phyloP scores from a whole-genome alignment of 2,329 filamentous ascomycete genomes.

The Trichophyton mentagrophytes region DNA sequence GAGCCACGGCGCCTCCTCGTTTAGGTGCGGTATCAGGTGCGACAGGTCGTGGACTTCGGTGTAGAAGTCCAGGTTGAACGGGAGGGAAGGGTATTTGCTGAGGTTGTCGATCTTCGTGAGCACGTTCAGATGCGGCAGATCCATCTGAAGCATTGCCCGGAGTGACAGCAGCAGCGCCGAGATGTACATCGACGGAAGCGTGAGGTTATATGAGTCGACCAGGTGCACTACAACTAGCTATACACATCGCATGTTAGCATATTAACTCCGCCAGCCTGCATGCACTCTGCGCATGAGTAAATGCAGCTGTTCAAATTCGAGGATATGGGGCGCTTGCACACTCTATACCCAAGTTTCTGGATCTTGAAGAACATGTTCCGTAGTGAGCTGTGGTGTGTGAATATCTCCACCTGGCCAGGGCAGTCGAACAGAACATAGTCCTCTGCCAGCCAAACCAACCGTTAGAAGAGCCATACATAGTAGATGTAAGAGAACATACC shows the following conservation, averaged over 20 bases:
- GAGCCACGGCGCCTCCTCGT: conserved; percentile 60
- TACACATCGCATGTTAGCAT: conserved; percentile 7
- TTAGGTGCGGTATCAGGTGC: conserved; percentile 68
- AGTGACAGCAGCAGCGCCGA: conserved; percentile 87
- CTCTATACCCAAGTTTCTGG: conserved; percentile 83
- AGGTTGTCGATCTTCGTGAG: conserved; percentile 97
- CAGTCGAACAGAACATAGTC: conserved; percentile 95
- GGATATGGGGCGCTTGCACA: conserved; percentile 37
- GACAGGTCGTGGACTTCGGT: conserved; percentile 90
- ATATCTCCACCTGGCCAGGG: conserved; percentile 91
- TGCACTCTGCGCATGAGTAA: no score
- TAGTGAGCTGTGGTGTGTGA: conserved; percentile 85
- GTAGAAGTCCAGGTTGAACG: conserved; percentile 94
- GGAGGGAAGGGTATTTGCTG: conserved; percentile 66
- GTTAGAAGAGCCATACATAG: neutral
- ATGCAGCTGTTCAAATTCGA: neutral
- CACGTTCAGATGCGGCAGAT: conserved; percentile 89
- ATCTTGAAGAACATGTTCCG: conserved; percentile 84
- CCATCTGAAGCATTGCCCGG: conserved; percentile 95
- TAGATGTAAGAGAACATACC: conserved; percentile 24
- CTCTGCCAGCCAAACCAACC: conserved; percentile 34
- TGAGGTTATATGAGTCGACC: conserved; percentile 86
- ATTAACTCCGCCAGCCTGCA: neutral
- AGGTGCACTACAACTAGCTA: conserved; percentile 89
- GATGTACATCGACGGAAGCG: conserved; percentile 85